These are phyloP conservation scores for Cladophialophora bantiana DNA, from an alignment of 2,329 filamentous ascomycete genomes.

Conservation along the genomic window DNA sequence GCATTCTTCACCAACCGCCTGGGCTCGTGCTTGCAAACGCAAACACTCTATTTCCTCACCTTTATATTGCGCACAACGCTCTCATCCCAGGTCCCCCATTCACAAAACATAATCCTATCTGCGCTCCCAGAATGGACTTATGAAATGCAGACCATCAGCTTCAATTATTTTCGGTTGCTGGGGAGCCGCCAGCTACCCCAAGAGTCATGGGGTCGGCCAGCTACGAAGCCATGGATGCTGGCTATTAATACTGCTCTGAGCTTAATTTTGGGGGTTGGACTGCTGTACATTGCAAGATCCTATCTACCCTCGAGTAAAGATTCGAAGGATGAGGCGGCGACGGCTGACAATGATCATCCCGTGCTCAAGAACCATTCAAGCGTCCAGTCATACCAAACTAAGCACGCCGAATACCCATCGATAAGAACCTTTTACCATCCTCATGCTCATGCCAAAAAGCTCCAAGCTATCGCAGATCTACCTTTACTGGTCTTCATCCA, in stretches of 20 bases:
- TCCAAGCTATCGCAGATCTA: constrained; percentile 73
- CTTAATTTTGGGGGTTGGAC: constrained; percentile 25
- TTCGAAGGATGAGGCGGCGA: background rate
- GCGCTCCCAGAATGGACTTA: background rate
- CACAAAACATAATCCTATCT: too few relatives aligned
- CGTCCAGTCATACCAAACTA: constrained; percentile 75
- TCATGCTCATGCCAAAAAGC: constrained; percentile 81
- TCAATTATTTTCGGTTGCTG: constrained; percentile 3
- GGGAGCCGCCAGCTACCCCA: constrained; percentile 1
- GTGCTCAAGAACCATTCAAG: constrained; percentile 79
- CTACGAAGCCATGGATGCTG: constrained; percentile 12
- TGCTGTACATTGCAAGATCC: constrained; percentile 17
- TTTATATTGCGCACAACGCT: background rate
- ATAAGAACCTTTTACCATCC: constrained; percentile 83
- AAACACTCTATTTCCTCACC: constrained; percentile 2
- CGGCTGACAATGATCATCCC: constrained; percentile 70
- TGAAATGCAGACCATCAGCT: constrained; percentile 6
- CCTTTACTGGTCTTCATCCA: constrained; percentile 91
- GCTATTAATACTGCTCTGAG: constrained; percentile 21
- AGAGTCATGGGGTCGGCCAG: constrained; percentile 9
- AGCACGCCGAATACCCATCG: constrained; percentile 71
- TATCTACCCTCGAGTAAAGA: constrained; percentile 18
- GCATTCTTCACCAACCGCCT: constrained; percentile 18
- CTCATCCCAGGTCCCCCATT: background rate
- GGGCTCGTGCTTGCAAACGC: constrained; percentile 12